These are phyloP conservation scores for Rhodotorula sp. DNA, from an alignment of 1,284 basidiomycete genomes.

Conservation along the genomic window DNA sequence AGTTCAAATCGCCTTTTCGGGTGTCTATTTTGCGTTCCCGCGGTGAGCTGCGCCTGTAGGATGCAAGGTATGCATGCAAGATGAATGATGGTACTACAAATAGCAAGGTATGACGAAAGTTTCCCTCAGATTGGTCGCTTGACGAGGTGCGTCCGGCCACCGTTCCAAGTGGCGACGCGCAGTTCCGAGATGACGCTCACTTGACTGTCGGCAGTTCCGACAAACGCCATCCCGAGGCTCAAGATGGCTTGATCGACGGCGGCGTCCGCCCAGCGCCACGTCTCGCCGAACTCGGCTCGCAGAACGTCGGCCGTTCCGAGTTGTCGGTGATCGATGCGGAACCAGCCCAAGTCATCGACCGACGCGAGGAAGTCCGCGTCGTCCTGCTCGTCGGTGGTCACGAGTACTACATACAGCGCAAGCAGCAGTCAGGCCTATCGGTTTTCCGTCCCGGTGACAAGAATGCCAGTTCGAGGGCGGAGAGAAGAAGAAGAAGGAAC, in stretches of 20 bases:
- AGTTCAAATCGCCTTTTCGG: no score
- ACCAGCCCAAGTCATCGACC: slow-evolving; percentile 62
- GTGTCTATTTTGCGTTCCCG: no score
- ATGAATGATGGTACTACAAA: background rate
- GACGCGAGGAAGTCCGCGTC: slow-evolving; percentile 65
- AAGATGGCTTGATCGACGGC: slow-evolving; percentile 68
- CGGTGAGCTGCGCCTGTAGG: no score
- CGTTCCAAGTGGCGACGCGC: slow-evolving; percentile 63
- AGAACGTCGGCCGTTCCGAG: slow-evolving; percentile 50
- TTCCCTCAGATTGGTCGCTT: slow-evolving; percentile 52
- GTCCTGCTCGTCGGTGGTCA: slow-evolving; percentile 67
- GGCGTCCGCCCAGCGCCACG: slow-evolving; percentile 26
- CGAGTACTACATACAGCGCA: slow-evolving; percentile 53
- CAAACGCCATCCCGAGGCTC: slow-evolving; percentile 62
- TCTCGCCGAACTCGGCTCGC: slow-evolving; percentile 43
- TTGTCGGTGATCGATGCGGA: slow-evolving; percentile 59
- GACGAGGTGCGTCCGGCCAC: slow-evolving; percentile 57
- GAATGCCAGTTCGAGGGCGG: no score
- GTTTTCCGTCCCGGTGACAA: no score
- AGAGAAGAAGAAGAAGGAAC: background rate
- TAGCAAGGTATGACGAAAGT: background rate
- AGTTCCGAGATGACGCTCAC: slow-evolving; percentile 64
- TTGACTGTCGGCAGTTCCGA: slow-evolving; percentile 66
- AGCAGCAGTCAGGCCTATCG: no score
- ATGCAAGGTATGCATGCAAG: background rate